Percentiles rank a stretch among this genome's conserved stretches.
Conservation (phyloP, 2,329 filamentous ascomycete species). For the Immersiporthe knoxdaviesiana region DNA sequence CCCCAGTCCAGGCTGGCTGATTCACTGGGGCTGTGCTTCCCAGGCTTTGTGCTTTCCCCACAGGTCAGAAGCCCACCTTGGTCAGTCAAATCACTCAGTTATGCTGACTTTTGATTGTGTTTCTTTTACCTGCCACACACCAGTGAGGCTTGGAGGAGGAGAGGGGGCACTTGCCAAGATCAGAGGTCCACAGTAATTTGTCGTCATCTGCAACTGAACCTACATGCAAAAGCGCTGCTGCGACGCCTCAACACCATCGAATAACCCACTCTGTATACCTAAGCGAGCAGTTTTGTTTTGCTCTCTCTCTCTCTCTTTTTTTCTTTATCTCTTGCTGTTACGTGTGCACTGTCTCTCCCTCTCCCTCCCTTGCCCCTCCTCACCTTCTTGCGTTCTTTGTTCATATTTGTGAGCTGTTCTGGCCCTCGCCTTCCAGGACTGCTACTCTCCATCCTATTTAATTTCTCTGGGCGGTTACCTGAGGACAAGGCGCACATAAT, state of each 20-base stretch:
- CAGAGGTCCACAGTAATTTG: conserved; percentile 17
- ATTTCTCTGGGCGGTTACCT: neutral
- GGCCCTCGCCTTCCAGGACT: neutral
- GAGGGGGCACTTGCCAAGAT: conserved; percentile 6
- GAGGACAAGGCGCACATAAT: neutral
- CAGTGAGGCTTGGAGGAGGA: conserved; percentile 8
- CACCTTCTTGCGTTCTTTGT: conserved; percentile 10
- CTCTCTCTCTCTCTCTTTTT: neutral
- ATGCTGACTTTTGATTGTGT: conserved; percentile 21
- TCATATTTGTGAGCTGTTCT: conserved; percentile 8
- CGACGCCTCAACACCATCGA: conserved; percentile 16
- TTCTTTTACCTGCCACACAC: neutral
- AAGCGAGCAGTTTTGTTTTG: neutral
- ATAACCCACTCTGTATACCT: neutral
- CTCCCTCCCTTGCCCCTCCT: neutral
- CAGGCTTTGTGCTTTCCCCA: neutral
- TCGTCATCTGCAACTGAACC: conserved; percentile 13
- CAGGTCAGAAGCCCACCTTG: neutral
- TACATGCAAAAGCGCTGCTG: conserved; percentile 8
- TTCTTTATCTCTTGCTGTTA: neutral
- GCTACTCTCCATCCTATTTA: neutral
- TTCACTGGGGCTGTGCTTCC: conserved; percentile 3
- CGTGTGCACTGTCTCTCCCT: neutral
- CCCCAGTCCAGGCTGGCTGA: neutral
- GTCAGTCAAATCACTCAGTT: conserved; percentile 9